Percentiles rank a stretch among this genome's conserved stretches.
Conservation (phyloP, 2,329 filamentous ascomycete species). For the Colletotrichum cordylinicola region DNA sequence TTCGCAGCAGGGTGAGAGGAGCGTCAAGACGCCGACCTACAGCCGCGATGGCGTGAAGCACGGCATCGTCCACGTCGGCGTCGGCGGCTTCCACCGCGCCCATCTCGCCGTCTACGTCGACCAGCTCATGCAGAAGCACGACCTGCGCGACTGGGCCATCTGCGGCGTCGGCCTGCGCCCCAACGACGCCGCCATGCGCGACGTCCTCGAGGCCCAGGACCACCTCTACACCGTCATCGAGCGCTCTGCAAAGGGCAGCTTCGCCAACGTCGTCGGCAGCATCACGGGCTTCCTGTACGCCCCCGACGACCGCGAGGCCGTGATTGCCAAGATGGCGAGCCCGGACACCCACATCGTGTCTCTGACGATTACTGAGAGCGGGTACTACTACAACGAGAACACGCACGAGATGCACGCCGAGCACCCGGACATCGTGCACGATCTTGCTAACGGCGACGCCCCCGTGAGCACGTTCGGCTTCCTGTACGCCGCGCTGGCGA, state of each 20-base stretch:
- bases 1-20: slow-evolving; percentile 8
- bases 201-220: slow-evolving; percentile 53
- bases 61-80: slow-evolving; percentile 59
- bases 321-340: slow-evolving; percentile 61
- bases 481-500: slow-evolving; percentile 55
- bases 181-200: slow-evolving; percentile 56
- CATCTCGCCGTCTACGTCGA: slow-evolving; percentile 59
- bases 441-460: slow-evolving; percentile 47
- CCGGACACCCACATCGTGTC: slow-evolving; percentile 60
- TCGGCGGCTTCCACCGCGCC: slow-evolving; percentile 60
- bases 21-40: slow-evolving; percentile 44
- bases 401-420: slow-evolving; percentile 56
- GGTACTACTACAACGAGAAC: slow-evolving; percentile 64
- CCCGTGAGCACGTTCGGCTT: slow-evolving; percentile 58
- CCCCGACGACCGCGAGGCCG: slow-evolving; percentile 55
- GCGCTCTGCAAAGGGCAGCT: slow-evolving; percentile 56
- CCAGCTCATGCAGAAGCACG: slow-evolving; percentile 51
- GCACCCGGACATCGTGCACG: slow-evolving; percentile 54
- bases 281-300: slow-evolving; percentile 59
- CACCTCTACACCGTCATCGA: slow-evolving; percentile 60
- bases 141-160: slow-evolving; percentile 52
- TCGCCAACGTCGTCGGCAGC: slow-evolving; percentile 53
- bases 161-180: slow-evolving; percentile 57
- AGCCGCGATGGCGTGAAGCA: slow-evolving; percentile 52
- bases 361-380: slow-evolving; percentile 60